These are phyloP conservation scores for Acmispon strigosus DNA, from an alignment of 306 rosid genomes.

Conservation along the genomic window DNA sequence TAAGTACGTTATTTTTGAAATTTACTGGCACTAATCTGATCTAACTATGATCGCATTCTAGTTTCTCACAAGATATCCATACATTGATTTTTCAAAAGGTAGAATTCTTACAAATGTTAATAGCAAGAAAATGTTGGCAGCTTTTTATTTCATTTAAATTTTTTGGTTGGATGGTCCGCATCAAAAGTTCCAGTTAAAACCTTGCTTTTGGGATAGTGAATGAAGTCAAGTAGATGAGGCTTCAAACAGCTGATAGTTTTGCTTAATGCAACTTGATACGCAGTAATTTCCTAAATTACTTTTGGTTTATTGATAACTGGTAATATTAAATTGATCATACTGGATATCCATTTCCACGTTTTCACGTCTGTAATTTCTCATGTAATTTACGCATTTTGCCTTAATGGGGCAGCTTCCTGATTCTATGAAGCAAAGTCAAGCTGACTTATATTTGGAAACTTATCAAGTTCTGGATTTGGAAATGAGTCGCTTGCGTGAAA, in stretches of 20 bases:
- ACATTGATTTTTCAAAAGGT: background rate
- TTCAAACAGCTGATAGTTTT: background rate
- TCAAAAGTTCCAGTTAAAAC: background rate
- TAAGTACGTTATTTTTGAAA: background rate
- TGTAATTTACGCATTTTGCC: slow-evolving; percentile 11
- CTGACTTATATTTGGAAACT: slow-evolving; percentile 91
- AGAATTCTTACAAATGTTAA: background rate
- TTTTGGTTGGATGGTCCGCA: slow-evolving; percentile 1
- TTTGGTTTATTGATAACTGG: slow-evolving; percentile 3
- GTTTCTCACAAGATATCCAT: background rate
- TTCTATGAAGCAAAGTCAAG: slow-evolving; percentile 99
- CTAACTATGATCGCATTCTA: background rate
- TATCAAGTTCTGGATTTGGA: slow-evolving; percentile 99
- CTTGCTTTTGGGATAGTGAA: background rate
- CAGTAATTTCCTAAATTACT: background rate
- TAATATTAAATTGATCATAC: slow-evolving; percentile 1
- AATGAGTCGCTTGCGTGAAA: slow-evolving; percentile 97
- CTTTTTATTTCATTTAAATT: background rate
- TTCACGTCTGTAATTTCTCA: background rate
- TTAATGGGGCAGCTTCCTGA: slow-evolving; percentile 75
- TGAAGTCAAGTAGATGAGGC: slow-evolving; percentile 6
- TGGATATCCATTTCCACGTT: slow-evolving; percentile 11
- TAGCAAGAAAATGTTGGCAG: background rate
- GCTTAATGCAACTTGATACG: slow-evolving; percentile 7
- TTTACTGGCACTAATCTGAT: background rate